Percentiles rank a stretch among this genome's conserved stretches.
These are phyloP conservation scores for Daucus carota DNA, from an alignment of 129 eudicot genomes.

Conservation along the genomic window DNA sequence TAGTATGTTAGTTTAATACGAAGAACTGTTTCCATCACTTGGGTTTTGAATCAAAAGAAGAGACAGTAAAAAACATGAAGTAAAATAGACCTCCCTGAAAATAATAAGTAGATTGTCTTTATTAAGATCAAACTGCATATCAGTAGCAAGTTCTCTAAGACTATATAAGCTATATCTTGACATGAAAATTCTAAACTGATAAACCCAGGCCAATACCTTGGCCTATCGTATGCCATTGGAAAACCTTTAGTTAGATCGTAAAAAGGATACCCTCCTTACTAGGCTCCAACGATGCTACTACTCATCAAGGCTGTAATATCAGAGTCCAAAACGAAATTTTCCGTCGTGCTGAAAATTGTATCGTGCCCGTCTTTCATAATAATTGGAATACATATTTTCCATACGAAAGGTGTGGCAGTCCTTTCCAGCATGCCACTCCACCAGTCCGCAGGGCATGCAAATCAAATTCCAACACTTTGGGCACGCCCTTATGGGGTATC, in stretches of 20 bases:
- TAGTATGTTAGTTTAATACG: no score
- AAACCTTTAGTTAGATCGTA: background rate
- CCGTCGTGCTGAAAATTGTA: background rate
- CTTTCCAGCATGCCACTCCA: background rate
- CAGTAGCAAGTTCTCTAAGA: background rate
- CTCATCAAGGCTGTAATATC: no score
- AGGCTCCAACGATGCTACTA: background rate
- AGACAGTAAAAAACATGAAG: background rate
- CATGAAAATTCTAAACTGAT: background rate
- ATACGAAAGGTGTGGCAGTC: background rate
- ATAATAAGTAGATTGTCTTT: background rate
- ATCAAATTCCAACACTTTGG: background rate
- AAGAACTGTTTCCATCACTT: background rate
- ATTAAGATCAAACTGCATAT: background rate
- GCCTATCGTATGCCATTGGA: background rate
- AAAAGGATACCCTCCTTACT: background rate
- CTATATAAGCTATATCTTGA: background rate
- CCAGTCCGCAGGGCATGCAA: constrained; percentile 1
- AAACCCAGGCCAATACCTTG: background rate
- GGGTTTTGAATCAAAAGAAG: background rate
- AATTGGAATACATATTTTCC: no score
- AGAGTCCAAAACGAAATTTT: background rate
- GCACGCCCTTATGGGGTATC: background rate
- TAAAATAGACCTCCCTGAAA: background rate
- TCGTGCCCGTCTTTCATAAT: no score